Evolutionary conservation across 2,329 filamentous ascomycete genomes (phyloP).

Genomic region (Calonectria pteridis): DNA sequence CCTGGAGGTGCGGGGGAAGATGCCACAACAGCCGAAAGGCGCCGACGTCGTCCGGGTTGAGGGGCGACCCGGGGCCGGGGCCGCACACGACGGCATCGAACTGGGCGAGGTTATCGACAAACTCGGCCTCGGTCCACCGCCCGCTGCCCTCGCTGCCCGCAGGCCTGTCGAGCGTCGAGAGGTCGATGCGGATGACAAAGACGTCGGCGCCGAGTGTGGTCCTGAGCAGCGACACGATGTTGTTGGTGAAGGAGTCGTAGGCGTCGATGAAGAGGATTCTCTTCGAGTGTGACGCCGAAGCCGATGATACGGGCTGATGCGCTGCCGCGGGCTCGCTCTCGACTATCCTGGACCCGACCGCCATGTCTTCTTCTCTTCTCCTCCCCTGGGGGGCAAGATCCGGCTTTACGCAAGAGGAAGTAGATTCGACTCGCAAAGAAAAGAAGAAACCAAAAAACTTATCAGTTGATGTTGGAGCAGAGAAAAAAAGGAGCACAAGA

Average conservation of each 20-base stretch:
- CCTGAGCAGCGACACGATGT: conserved; percentile 86
- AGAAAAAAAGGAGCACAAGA: not conserved
- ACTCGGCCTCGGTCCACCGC: conserved; percentile 59
- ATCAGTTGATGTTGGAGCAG: not conserved
- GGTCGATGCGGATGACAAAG: conserved; percentile 55
- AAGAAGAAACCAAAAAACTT: not conserved
- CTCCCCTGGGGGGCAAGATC: not conserved
- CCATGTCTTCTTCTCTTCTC: conserved; percentile 27
- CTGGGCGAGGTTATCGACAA: conserved; percentile 55
- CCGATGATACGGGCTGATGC: conserved; percentile 6
- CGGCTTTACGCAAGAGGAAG: not conserved
- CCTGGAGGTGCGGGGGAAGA: conserved; percentile 66
- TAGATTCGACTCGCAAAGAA: not conserved
- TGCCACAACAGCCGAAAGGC: conserved; percentile 83
- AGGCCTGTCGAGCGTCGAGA: conserved; percentile 62
- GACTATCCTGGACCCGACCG: conserved; percentile 33
- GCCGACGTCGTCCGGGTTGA: conserved; percentile 80
- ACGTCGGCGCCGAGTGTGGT: conserved; percentile 77
- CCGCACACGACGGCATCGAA: conserved; percentile 92
- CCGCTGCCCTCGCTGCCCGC: conserved; percentile 18
- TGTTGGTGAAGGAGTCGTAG: conserved; percentile 97
- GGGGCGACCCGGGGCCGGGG: conserved; percentile 88
- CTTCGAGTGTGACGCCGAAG: conserved; percentile 30
- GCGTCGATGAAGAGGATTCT: conserved; percentile 91
- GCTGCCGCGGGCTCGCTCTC: conserved; percentile 25